A percentile compares a stretch with the other conserved stretches of the same genome.
These are phyloP conservation scores for Rhodotorula babjevae DNA, from an alignment of 768 basidiomycete species.

Conservation along the genomic window DNA sequence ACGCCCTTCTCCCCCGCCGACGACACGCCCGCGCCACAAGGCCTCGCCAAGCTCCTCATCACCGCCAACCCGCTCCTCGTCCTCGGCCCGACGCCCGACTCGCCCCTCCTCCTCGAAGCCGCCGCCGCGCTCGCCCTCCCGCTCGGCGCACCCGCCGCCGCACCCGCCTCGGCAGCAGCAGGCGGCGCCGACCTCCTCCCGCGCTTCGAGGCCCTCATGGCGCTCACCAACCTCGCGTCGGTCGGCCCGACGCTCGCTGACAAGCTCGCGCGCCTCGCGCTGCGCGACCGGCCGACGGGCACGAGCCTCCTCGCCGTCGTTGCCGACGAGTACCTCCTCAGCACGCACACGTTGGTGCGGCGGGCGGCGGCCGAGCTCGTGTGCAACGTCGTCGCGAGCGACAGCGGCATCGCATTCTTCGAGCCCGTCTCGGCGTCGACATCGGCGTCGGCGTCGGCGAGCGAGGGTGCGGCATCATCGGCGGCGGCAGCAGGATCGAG, in stretches of 20 bases:
- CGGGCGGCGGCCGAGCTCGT: slow-evolving; percentile 84
- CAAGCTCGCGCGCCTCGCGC: slow-evolving; percentile 58
- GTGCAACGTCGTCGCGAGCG: slow-evolving; percentile 81
- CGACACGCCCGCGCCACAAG: slow-evolving; percentile 61
- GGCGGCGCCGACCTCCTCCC: slow-evolving; percentile 56
- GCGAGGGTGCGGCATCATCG: too few relatives aligned
- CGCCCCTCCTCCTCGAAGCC: slow-evolving; percentile 64
- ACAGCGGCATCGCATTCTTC: slow-evolving; percentile 61
- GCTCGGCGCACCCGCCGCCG: slow-evolving; percentile 54
- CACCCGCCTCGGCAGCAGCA: slow-evolving; percentile 51
- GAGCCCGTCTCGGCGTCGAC: slow-evolving; percentile 5
- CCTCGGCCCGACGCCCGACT: slow-evolving; percentile 76
- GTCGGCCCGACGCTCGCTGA: slow-evolving; percentile 62
- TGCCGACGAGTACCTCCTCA: slow-evolving; percentile 65
- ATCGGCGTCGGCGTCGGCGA: neutral
- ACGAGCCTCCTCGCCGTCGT: slow-evolving; percentile 56
- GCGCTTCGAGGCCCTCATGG: slow-evolving; percentile 90
- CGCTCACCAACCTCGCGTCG: slow-evolving; percentile 88
- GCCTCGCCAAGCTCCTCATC: slow-evolving; percentile 85
- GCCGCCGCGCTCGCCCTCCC: slow-evolving; percentile 73
- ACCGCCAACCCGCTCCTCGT: slow-evolving; percentile 84
- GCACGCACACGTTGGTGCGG: slow-evolving; percentile 63
- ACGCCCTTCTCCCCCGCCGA: slow-evolving; percentile 19
- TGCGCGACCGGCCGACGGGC: slow-evolving; percentile 44
- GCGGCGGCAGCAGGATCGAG: too few relatives aligned